These are phyloP conservation scores for Pichia sp. DNA, from an alignment of 1,139 yeast genomes.

Conservation along the genomic window DNA sequence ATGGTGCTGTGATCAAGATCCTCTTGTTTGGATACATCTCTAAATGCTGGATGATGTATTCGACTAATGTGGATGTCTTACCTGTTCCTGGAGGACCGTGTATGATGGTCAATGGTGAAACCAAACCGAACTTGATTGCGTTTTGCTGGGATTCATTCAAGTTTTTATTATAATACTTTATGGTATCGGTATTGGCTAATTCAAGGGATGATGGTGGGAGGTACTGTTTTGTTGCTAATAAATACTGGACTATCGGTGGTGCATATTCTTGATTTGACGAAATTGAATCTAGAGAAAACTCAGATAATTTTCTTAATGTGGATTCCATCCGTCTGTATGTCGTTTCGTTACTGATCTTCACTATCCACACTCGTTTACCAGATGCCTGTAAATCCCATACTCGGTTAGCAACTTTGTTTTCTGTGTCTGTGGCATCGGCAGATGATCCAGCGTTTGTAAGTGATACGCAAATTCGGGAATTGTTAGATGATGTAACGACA, in stretches of 20 bases:
- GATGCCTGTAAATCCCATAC: constrained; percentile 39
- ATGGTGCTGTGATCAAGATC: constrained; percentile 91
- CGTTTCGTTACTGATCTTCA: constrained; percentile 64
- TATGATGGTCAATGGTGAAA: constrained; percentile 51
- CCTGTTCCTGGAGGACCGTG: constrained; percentile 87
- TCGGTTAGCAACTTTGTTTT: constrained; percentile 27
- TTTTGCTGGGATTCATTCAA: constrained; percentile 74
- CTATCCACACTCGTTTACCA: constrained; percentile 43
- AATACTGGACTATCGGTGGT: constrained; percentile 37
- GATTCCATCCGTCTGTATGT: constrained; percentile 81
- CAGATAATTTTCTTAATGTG: constrained; percentile 67
- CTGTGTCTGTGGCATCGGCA: constrained; percentile 1
- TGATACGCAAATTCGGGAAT: constrained; percentile 51
- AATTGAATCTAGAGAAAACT: constrained; percentile 37
- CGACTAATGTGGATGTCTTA: constrained; percentile 85
- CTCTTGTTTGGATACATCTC: constrained; percentile 43
- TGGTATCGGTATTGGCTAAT: constrained; percentile 3
- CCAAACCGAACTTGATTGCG: constrained; percentile 50
- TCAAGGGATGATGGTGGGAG: constrained; percentile 15
- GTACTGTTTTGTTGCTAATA: constrained; percentile 45
- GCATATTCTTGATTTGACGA: constrained; percentile 11
- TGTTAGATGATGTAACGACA: constrained; percentile 53
- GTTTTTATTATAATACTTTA: constrained; percentile 45
- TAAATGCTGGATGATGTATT: constrained; percentile 72
- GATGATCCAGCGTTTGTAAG: constrained; percentile 40